Conservation (phyloP, 305 asterid genomes). For the Fraxinus xanthoxyloides region DNA sequence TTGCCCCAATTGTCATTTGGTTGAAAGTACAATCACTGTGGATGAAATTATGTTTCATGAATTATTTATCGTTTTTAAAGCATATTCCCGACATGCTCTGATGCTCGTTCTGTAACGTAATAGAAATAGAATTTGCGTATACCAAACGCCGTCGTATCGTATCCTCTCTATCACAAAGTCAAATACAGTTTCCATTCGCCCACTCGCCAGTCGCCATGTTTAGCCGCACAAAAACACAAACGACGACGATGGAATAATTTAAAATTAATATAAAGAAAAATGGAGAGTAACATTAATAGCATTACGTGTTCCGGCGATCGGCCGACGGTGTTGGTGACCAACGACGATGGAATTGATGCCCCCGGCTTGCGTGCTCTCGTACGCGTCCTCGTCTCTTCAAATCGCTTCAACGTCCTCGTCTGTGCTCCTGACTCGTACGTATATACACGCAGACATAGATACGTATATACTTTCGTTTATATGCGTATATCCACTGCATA, state of each 20-base stretch:
- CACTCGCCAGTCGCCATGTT: not conserved
- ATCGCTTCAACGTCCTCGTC: conserved; percentile 69
- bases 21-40: not conserved
- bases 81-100: not conserved
- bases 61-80: not conserved
- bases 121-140: not conserved
- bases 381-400: conserved; percentile 56
- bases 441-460: not conserved
- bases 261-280: not conserved
- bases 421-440: conserved; percentile 90
- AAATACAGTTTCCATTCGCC: not conserved
- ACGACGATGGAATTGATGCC: conserved; percentile 92
- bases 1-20: not conserved
- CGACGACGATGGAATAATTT: too few relatives aligned
- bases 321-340: conserved; percentile 75
- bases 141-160: not conserved
- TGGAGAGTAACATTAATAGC: not conserved
- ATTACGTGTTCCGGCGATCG: conserved; percentile 36
- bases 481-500: not conserved
- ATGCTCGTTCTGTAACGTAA: not conserved
- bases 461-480: not conserved
- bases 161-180: not conserved
- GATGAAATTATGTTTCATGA: not conserved
- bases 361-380: conserved; percentile 77
- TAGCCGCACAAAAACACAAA: not conserved